These are phyloP conservation scores for Lactarius indigo DNA, from an alignment of 768 basidiomycete species.

Conservation along the genomic window DNA sequence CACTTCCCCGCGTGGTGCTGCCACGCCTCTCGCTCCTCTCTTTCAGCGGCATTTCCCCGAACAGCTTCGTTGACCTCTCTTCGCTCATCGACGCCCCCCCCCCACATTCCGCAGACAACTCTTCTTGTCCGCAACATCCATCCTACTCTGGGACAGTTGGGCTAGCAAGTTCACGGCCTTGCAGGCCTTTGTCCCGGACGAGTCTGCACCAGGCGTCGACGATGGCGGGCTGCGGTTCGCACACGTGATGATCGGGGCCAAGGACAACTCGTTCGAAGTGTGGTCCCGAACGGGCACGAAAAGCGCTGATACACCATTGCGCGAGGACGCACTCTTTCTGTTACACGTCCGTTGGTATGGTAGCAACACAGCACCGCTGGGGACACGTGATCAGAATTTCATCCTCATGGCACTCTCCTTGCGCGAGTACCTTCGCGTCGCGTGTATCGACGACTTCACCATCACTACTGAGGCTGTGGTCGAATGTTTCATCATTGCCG, in stretches of 20 bases:
- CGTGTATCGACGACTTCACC: not conserved
- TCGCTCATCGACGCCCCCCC: slow-evolving; percentile 9
- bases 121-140: not conserved
- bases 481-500: not conserved
- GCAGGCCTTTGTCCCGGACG: slow-evolving; percentile 5
- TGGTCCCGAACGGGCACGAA: not conserved
- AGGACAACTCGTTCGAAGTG: not conserved
- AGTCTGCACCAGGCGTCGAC: not conserved
- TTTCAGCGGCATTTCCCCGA: slow-evolving; percentile 1
- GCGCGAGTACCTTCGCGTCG: not conserved
- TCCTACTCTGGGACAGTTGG: not conserved
- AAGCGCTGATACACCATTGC: not conserved
- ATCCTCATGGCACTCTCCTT: slow-evolving; percentile 7
- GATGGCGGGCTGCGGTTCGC: slow-evolving; percentile 6
- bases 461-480: not conserved
- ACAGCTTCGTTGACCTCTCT: not conserved
- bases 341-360: slow-evolving; percentile 8
- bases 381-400: not conserved
- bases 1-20: not conserved
- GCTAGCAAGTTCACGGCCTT: not conserved
- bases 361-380: not conserved
- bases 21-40: slow-evolving; percentile 7
- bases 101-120: slow-evolving; percentile 12
- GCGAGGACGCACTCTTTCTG: slow-evolving; percentile 7
- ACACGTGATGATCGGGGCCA: not conserved